Conservation (phyloP, 345 rosid species). For the Citrus mangshanensis region DNA sequence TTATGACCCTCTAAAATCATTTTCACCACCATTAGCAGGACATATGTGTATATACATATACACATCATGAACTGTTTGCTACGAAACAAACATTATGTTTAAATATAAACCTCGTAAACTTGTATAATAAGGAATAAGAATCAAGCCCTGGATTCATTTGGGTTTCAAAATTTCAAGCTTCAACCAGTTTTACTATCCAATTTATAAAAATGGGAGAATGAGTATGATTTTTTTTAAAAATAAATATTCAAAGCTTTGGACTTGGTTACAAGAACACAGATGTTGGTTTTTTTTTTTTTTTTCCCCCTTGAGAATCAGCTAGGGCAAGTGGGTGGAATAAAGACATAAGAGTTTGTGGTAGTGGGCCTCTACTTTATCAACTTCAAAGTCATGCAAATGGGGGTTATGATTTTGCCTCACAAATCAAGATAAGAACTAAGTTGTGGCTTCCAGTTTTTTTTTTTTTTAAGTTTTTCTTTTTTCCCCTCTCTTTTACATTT, state of each 20-base stretch:
- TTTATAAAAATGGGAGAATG: not conserved
- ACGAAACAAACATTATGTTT: not conserved
- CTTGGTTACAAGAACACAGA: not conserved
- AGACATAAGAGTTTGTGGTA: conserved; percentile 12
- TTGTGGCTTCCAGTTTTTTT: conserved; percentile 8
- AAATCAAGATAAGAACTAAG: conserved; percentile 22
- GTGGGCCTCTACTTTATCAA: conserved; percentile 37
- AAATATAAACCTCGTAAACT: not conserved
- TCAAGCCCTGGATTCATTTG: not conserved
- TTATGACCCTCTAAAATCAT: not conserved
- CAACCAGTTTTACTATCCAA: not conserved
- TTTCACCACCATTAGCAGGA: not conserved
- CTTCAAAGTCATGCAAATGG: conserved; percentile 18
- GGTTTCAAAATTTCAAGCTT: not conserved
- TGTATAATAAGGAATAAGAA: not conserved
- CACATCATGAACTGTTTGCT: not conserved
- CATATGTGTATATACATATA: not conserved
- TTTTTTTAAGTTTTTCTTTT: not conserved
- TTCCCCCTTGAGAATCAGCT: not conserved
- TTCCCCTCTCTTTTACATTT: not conserved
- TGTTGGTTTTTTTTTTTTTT: not conserved
- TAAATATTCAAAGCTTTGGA: not conserved
- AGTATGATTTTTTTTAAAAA: no score
- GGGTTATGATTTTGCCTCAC: conserved; percentile 23
- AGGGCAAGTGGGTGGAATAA: conserved; percentile 12